These are phyloP conservation scores for Oryza brachyantha DNA, from an alignment of 176 grass and related monocot species.

Conservation along the genomic window DNA sequence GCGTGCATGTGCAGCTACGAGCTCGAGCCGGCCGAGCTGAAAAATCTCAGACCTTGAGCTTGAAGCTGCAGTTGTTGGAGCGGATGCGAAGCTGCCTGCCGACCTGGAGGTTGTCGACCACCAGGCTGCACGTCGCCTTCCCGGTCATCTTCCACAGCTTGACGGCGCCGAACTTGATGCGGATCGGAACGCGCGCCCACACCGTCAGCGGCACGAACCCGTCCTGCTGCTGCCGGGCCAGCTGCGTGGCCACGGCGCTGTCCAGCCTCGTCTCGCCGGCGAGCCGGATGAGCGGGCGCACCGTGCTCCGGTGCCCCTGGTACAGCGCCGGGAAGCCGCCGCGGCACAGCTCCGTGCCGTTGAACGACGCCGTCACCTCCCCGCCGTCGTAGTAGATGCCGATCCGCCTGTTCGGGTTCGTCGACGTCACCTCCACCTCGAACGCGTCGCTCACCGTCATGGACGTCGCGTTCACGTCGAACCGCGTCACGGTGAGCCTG, in stretches of 20 bases:
- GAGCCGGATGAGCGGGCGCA: conserved; percentile 39
- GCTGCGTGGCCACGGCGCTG: conserved; percentile 38
- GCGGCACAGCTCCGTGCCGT: conserved; percentile 56
- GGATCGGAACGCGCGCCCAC: conserved; percentile 53
- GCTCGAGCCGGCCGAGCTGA: neutral
- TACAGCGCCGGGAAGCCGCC: conserved; percentile 74
- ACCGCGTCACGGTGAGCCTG: conserved; percentile 45
- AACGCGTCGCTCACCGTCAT: conserved; percentile 45
- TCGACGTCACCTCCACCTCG: conserved; percentile 53
- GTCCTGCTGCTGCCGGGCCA: conserved; percentile 37
- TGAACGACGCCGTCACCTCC: conserved; percentile 54
- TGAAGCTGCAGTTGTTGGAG: conserved; percentile 76
- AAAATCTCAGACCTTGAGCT: conserved; percentile 59
- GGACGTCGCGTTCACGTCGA: conserved; percentile 41
- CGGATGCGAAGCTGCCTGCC: conserved; percentile 44
- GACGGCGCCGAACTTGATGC: conserved; percentile 66
- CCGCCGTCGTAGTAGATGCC: conserved; percentile 83
- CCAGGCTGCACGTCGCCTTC: conserved; percentile 51
- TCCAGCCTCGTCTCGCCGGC: conserved; percentile 50
- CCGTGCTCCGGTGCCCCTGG: conserved; percentile 84
- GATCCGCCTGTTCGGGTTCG: conserved; percentile 80
- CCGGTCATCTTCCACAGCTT: conserved; percentile 75
- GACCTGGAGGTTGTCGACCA: conserved; percentile 52
- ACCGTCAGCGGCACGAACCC: conserved; percentile 60
- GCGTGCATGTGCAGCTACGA: too few species aligned